Evolutionary conservation across 305 asterid species (phyloP).

Genomic region (Fraxinus ornus): DNA sequence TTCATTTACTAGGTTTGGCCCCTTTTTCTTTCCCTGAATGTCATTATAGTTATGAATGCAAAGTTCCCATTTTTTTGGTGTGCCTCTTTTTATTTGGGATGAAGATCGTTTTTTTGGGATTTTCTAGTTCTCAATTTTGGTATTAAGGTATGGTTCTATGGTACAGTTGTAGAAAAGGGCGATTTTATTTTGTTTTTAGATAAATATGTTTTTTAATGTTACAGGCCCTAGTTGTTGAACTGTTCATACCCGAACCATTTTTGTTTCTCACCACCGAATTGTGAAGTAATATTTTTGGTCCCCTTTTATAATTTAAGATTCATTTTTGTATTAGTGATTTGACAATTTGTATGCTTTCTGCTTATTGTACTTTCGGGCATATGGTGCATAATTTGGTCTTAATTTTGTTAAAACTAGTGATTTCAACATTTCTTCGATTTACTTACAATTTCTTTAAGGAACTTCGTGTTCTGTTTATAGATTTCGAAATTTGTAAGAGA

Average conservation of each 20-base stretch:
- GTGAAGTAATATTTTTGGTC: not conserved
- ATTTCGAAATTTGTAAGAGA: constrained; percentile 39
- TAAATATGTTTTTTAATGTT: not conserved
- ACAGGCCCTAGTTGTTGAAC: not conserved
- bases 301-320: not conserved
- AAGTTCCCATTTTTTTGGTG: not conserved
- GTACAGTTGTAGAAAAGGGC: not conserved
- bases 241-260: not conserved
- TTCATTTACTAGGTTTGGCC: not conserved
- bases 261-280: not conserved
- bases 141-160: not conserved
- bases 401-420: not conserved
- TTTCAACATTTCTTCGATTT: not conserved
- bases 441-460: not conserved
- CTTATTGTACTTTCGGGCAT: not conserved
- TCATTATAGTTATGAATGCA: not conserved
- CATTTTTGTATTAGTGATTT: not conserved
- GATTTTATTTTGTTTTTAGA: not conserved
- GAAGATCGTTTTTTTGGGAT: constrained; percentile 1
- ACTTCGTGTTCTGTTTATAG: constrained; percentile 1
- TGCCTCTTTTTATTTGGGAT: constrained; percentile 3
- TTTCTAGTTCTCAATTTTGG: not conserved
- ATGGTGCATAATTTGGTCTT: not conserved
- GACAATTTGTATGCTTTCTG: not conserved
- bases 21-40: not conserved